These are phyloP conservation scores for Cryptococcus neoformans DNA, from an alignment of 1,284 basidiomycete genomes.

Conservation along the genomic window DNA sequence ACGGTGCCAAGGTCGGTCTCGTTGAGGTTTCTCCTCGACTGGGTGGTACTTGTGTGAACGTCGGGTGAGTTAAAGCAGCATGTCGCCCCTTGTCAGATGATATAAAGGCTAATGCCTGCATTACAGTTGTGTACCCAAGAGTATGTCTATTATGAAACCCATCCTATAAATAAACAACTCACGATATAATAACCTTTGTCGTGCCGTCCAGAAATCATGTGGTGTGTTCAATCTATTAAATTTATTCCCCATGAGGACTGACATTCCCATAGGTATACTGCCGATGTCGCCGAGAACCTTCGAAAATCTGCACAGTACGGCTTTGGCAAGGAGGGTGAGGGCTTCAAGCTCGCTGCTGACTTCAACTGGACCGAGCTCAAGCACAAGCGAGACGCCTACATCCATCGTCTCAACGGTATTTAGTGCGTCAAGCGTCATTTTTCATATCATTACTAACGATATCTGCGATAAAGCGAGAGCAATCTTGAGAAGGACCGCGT, in stretches of 20 bases:
- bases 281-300: slow-evolving; percentile 84
- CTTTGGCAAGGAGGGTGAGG: slow-evolving; percentile 56
- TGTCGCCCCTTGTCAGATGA: slow-evolving; percentile 43
- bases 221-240: slow-evolving; percentile 51
- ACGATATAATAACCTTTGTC: neutral
- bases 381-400: slow-evolving; percentile 92
- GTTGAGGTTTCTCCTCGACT: slow-evolving; percentile 74
- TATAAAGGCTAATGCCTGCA: slow-evolving; percentile 1
- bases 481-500: slow-evolving; percentile 89
- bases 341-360: slow-evolving; percentile 55
- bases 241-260: neutral
- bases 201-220: slow-evolving; percentile 75
- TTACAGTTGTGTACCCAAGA: slow-evolving; percentile 79
- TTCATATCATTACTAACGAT: slow-evolving; percentile 2
- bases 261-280: slow-evolving; percentile 61
- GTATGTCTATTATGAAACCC: slow-evolving; percentile 51
- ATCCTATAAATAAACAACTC: neutral
- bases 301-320: slow-evolving; percentile 72
- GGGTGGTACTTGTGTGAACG: slow-evolving; percentile 94
- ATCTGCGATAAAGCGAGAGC: slow-evolving; percentile 52
- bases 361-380: slow-evolving; percentile 93
- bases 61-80: slow-evolving; percentile 43
- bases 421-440: slow-evolving; percentile 55
- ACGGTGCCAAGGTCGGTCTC: slow-evolving; percentile 90
- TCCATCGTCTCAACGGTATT: slow-evolving; percentile 83